Percentiles rank a stretch among this genome's conserved stretches.
Conservation (phyloP, 768 basidiomycete genomes). For the Sistotremastrum niveocremeum region DNA sequence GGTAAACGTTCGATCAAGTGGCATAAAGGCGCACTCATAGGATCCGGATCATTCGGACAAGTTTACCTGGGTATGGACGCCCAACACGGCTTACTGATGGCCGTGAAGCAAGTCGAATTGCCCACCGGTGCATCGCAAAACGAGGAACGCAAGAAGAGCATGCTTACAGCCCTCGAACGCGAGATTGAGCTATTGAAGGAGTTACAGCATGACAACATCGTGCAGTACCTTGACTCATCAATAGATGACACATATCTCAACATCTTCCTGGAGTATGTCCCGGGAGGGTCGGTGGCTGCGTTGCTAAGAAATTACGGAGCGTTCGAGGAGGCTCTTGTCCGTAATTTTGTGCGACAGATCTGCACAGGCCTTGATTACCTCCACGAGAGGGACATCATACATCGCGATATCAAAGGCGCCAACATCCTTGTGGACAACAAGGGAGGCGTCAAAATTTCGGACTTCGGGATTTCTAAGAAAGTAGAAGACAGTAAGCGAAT, state of each 20-base stretch:
- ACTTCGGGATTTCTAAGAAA: constrained; percentile 96
- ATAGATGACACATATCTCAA: constrained; percentile 84
- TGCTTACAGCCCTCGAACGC: constrained; percentile 82
- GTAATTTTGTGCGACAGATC: constrained; percentile 88
- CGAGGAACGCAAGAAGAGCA: constrained; percentile 85
- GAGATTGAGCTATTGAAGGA: constrained; percentile 92
- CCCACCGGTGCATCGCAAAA: constrained; percentile 73
- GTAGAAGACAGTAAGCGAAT: constrained; percentile 78
- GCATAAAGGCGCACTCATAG: constrained; percentile 94
- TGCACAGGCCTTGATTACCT: constrained; percentile 80
- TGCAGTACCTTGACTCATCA: constrained; percentile 96
- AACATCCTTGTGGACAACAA: constrained; percentile 98
- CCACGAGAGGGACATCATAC: constrained; percentile 88
- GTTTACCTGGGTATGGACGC: constrained; percentile 96
- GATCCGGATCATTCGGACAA: constrained; percentile 89
- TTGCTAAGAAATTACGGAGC: constrained; percentile 84
- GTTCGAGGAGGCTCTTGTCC: constrained; percentile 84
- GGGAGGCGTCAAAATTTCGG: constrained; percentile 93
- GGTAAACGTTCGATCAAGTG: constrained; percentile 67
- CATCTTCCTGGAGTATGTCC: constrained; percentile 95
- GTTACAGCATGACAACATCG: constrained; percentile 89
- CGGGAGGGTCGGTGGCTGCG: constrained; percentile 87
- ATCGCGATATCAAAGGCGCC: constrained; percentile 97
- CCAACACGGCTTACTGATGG: constrained; percentile 81
- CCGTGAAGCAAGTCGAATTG: constrained; percentile 93